A percentile compares a stretch with the other conserved stretches of the same genome.
phyloP scores from a whole-genome alignment of 139 green algal species.

The Yamagishiella unicocca region DNA sequence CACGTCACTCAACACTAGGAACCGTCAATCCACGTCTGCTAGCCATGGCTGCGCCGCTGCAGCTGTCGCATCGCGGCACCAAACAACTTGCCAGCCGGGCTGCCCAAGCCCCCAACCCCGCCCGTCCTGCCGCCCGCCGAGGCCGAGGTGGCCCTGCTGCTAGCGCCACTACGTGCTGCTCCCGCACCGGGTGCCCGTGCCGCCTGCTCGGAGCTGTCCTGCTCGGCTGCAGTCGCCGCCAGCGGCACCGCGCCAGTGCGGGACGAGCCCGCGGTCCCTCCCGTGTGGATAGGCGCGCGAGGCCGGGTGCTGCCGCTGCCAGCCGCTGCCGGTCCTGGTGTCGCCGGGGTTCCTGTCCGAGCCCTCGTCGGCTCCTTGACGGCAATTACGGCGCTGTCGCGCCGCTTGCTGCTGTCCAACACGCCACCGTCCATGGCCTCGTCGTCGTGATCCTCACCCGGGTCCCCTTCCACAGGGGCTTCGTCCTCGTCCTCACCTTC shows the following conservation, averaged over 20 bases:
- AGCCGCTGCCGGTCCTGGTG: background rate
- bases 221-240: background rate
- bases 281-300: background rate
- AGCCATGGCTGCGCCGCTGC: background rate
- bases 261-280: background rate
- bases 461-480: too few relatives aligned
- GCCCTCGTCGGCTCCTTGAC: background rate
- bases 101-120: background rate
- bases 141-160: background rate
- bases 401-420: background rate
- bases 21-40: too few relatives aligned
- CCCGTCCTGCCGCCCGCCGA: background rate
- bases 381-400: background rate
- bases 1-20: too few relatives aligned
- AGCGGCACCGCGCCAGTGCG: background rate
- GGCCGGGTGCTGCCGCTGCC: background rate
- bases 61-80: constrained; percentile 30
- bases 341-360: background rate
- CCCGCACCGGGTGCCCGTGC: background rate
- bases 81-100: constrained; percentile 24
- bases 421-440: background rate
- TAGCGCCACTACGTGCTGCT: background rate
- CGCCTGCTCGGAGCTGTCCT: background rate
- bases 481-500: background rate
- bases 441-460: background rate